Base-by-base conservation (phyloP, 2,329 filamentous ascomycete genomes). In the Ophiostoma tasmaniense region DNA sequence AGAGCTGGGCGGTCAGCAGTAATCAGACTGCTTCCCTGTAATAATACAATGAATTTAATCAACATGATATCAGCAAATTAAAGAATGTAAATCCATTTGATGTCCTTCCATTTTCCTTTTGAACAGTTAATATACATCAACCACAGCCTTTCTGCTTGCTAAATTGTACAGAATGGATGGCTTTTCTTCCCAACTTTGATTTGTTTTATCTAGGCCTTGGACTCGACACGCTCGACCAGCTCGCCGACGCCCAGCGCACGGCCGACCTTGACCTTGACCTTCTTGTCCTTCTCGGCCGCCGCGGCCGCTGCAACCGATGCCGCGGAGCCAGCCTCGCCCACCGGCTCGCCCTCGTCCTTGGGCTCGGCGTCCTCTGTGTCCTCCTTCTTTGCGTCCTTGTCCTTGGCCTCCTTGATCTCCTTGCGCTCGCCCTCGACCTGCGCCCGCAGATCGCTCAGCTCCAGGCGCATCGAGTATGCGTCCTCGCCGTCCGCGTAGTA, bases 401-500 rank as follows among this genome's bases (percentile, higher is more conserved):
- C 80, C 17, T 37, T 64, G 28, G 28, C 20, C 5, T 22, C 33
- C n/a, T 64, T 64, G 61, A 39, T 7, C 20, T 22, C 33, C 33
- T 22, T 39, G 33, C 61, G 61, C 61, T 64, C 61, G n/a, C 30
- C 61, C 71, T 81, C 77, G 67, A 81, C 75, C 76, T 81, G 80
- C 70, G 81, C 80, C 71, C 81, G 78, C 76, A 90, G 83, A 73
- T 84, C 82, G 70, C 85, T 81, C 61, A 99, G 84, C 75, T 98
- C 90, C 78, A 97, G 90, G 72, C 89, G 89, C 95, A 99, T 99
- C 76, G 88, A 91, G 77, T 89, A 97, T 50, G 95, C 95, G 81
- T 99, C 92, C 81, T 99, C 95, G 71, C 94, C 94, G 78, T 99
- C 95, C 70, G 95, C 95, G 78, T 99, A 99, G 85, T 97, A 97